Evolutionary conservation across 768 basidiomycete species (phyloP).

Genomic region (Boletus eberwhitei): DNA sequence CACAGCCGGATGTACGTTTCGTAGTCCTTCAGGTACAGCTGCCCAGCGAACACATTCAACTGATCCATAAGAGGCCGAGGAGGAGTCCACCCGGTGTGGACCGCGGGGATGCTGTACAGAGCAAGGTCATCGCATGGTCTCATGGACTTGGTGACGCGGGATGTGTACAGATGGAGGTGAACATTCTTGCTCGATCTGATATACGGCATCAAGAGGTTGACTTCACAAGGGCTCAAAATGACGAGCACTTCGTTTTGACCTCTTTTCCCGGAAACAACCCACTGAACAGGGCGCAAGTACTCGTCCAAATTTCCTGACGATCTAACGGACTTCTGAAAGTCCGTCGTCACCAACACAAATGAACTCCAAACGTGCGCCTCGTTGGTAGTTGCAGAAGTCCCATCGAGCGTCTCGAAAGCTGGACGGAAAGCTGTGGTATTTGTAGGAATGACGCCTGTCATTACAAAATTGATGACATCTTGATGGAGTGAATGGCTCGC

Average conservation of each 20-base stretch:
- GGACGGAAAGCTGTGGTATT: constrained; percentile 21
- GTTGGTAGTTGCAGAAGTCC: constrained; percentile 4
- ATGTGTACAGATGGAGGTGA: constrained; percentile 42
- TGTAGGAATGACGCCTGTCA: constrained; percentile 24
- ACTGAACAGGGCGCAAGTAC: constrained; percentile 27
- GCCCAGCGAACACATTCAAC: no score
- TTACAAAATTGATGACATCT: constrained; percentile 25
- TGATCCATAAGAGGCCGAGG: neutral
- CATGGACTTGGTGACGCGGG: constrained; percentile 35
- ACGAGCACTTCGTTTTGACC: neutral
- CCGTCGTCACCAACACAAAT: constrained; percentile 12
- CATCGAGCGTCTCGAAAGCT: constrained; percentile 9
- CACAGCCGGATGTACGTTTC: no score
- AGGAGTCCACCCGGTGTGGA: neutral
- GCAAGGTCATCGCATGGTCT: constrained; percentile 35
- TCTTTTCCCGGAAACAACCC: constrained; percentile 21
- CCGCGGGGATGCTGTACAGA: constrained; percentile 10
- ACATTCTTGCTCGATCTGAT: constrained; percentile 34
- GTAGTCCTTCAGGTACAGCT: no score
- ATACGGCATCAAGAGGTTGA: constrained; percentile 34
- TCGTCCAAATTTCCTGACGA: constrained; percentile 4
- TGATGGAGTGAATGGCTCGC: constrained; percentile 21
- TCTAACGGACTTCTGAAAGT: constrained; percentile 15
- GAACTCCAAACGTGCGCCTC: constrained; percentile 24
- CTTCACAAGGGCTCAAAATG: constrained; percentile 42